Conservation (phyloP, 2,329 filamentous ascomycete genomes). For the Reticulascus tulasneorum region DNA sequence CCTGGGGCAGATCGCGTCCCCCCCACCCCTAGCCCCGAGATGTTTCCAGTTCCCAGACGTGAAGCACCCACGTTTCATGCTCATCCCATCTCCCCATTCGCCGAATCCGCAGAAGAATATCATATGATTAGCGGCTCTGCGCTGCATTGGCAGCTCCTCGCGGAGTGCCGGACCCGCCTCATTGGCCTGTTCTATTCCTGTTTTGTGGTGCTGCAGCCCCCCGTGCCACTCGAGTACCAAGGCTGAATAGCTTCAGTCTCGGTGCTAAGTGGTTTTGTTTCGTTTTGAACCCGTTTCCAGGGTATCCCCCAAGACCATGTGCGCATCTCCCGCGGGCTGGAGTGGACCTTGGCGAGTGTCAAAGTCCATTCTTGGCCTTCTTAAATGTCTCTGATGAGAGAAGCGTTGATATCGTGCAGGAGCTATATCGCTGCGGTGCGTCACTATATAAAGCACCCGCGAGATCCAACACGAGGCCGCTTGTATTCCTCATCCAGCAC, state of each 20-base stretch:
- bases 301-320: background rate
- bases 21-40: no score
- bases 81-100: conserved; percentile 1
- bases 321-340: no score
- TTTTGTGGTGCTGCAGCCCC: conserved; percentile 1
- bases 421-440: no score
- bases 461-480: background rate
- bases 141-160: no score
- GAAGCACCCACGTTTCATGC: conserved; percentile 4
- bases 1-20: no score
- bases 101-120: background rate
- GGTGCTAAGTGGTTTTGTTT: conserved; percentile 9
- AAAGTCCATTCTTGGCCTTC: conserved; percentile 5
- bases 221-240: background rate
- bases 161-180: no score
- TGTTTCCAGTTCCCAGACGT: conserved; percentile 5
- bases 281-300: conserved; percentile 3
- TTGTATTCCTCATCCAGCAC: conserved; percentile 2
- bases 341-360: conserved; percentile 7
- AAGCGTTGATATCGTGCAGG: no score
- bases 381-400: conserved; percentile 4
- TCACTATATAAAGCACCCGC: conserved; percentile 10
- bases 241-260: background rate
- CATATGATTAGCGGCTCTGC: no score
- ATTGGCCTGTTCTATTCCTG: background rate